Evolutionary conservation across 768 basidiomycete genomes (phyloP), one percentile per base, ranked within the genome.

Genomic region (Gautieria morchelliformis): DNA sequence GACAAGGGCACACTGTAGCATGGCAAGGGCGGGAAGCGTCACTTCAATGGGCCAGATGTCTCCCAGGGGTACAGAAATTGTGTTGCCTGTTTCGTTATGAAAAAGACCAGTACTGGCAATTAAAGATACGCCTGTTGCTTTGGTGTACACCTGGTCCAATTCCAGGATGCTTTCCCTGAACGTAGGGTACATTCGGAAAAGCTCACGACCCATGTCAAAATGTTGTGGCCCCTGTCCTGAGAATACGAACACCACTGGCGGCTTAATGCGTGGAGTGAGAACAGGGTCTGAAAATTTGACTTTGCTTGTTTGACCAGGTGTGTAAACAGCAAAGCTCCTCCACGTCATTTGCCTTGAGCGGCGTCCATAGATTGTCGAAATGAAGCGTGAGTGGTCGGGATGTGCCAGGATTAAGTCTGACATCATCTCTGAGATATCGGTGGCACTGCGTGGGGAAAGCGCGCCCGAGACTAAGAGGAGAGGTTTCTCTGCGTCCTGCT

Each of bases 41-140:
- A 59, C 33, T 6, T n/a, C 58, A 5, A 59, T 59, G 27, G 58
- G 53, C 58, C 58, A 59, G 20, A 58, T 54, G 20, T 53, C 58
- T n/a, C 51, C 24, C 20, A 56, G 47, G n/a, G n/a, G 17, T 8
- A 48, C 37, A 14, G 59, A 19, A 22, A 45, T 52, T 2, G 57
- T 60, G n/a, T 53, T 40, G 15, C 59, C 47, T 7, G 20, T 37
- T 7, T 19, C 57, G 19, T 60, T 67, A 5, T 39, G 61, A 61
- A 77, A 78, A 9, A 78, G 65, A 1, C 75, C 76, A 22, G 64
- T 67, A 32, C 63, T 61, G 17, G 63, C 52, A 15, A 76, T 66
- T 47, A 76, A 62, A 4, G 76, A 77, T 1, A 63, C 39, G 1
- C 74, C 74, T 2, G 66, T 68, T 7, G 64, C 50, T 8, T 59